Evolutionary conservation across 108 stramenopile genomes (phyloP).

Genomic region (Aurantiochytrium sp.): DNA sequence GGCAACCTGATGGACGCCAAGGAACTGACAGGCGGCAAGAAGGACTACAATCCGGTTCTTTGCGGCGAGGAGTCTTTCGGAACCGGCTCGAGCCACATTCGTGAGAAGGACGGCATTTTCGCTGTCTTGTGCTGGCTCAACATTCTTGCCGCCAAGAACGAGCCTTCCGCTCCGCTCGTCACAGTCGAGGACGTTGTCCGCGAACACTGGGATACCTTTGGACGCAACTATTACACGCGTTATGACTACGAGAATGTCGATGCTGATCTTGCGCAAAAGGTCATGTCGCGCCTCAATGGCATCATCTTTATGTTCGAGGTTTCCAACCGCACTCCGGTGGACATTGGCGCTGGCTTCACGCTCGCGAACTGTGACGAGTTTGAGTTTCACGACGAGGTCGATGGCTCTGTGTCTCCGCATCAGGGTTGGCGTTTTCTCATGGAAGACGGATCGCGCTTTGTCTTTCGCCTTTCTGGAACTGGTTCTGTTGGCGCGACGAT

Average conservation of each 20-base stretch:
- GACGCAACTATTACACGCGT: slow-evolving; percentile 96
- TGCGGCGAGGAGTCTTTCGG: slow-evolving; percentile 99
- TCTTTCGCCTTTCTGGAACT: slow-evolving; percentile 97
- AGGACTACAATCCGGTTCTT: slow-evolving; percentile 95
- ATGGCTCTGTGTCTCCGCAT: slow-evolving; percentile 75
- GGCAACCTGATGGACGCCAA: slow-evolving; percentile 99
- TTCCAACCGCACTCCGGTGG: slow-evolving; percentile 60
- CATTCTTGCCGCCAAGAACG: slow-evolving; percentile 81
- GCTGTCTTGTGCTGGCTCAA: slow-evolving; percentile 96
- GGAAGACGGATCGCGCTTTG: slow-evolving; percentile 84
- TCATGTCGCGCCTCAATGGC: slow-evolving; percentile 71
- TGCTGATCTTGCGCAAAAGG: slow-evolving; percentile 62
- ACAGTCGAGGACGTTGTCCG: slow-evolving; percentile 88
- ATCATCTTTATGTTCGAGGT: slow-evolving; percentile 59
- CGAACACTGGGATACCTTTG: slow-evolving; percentile 88
- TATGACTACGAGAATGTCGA: slow-evolving; percentile 98
- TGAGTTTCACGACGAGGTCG: slow-evolving; percentile 91
- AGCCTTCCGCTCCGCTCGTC: slow-evolving; percentile 69
- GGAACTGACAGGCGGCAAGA: slow-evolving; percentile 55
- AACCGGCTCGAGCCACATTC: slow-evolving; percentile 93
- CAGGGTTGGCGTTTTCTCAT: slow-evolving; percentile 92
- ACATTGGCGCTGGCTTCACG: slow-evolving; percentile 64
- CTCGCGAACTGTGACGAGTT: slow-evolving; percentile 89
- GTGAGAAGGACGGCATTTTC: slow-evolving; percentile 99
- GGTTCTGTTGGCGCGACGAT: slow-evolving; percentile 94